These are phyloP conservation scores for Cicer pinnatifidum DNA, from an alignment of 306 rosid species.

Conservation along the genomic window DNA sequence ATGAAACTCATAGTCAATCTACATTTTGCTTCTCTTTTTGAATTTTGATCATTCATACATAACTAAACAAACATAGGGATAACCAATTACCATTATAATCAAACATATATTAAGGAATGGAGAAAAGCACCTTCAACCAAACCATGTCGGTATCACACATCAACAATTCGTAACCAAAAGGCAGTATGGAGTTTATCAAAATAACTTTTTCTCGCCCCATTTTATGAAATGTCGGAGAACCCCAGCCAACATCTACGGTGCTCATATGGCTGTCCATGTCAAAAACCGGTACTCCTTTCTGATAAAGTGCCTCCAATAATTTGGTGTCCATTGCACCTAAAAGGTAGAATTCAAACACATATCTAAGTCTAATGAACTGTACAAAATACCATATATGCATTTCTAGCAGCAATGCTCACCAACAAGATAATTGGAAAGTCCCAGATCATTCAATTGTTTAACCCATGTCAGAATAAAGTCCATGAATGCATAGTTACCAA, in stretches of 20 bases:
- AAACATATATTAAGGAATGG: constrained; percentile 36
- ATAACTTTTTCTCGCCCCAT: constrained; percentile 98
- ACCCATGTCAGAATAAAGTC: constrained; percentile 94
- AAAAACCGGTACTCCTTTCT: constrained; percentile 93
- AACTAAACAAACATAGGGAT: constrained; percentile 21
- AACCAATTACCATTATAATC: neutral
- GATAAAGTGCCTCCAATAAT: constrained; percentile 88
- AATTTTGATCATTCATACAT: constrained; percentile 19
- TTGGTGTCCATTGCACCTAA: constrained; percentile 97
- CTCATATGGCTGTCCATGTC: constrained; percentile 99
- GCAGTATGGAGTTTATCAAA: constrained; percentile 81
- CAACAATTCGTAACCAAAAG: constrained; percentile 80
- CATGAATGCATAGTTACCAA: constrained; percentile 98
- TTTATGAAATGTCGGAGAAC: constrained; percentile 92
- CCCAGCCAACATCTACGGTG: constrained; percentile 97
- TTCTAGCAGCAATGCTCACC: constrained; percentile 61
- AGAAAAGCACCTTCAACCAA: constrained; percentile 82
- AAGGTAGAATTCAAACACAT: constrained; percentile 46
- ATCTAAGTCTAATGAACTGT: constrained; percentile 26
- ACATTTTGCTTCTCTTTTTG: constrained; percentile 35
- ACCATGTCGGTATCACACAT: constrained; percentile 99
- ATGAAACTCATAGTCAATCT: constrained; percentile 2
- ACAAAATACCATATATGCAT: constrained; percentile 15
- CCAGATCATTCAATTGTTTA: constrained; percentile 78
- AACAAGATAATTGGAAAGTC: constrained; percentile 78